Evolutionary conservation across 2,329 filamentous ascomycete species (phyloP).

Genomic region (Colletotrichum gloeosporioides): DNA sequence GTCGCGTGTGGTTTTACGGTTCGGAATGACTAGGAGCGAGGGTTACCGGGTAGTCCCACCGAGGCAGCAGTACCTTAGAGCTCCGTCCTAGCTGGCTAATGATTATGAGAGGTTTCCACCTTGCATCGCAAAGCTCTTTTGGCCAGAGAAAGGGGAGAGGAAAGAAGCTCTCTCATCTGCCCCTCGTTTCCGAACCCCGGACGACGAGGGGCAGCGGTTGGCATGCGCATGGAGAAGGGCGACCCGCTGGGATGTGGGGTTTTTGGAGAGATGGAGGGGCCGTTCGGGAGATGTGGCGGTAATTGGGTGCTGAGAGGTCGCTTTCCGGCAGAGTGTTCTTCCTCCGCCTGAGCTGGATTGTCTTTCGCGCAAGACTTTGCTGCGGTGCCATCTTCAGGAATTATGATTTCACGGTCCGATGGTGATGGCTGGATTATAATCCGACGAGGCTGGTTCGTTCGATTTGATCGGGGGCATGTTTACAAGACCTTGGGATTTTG

Average conservation of each 20-base stretch:
- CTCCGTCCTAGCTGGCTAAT: neutral
- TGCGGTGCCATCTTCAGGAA: neutral
- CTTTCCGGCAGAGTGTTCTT: conserved; percentile 18
- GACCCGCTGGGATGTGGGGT: neutral
- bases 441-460: neutral
- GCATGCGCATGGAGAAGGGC: neutral
- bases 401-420: conserved; percentile 4
- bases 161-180: neutral
- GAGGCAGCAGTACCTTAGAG: neutral
- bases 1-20: neutral
- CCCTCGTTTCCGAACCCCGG: conserved; percentile 19
- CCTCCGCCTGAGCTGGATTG: neutral
- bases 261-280: neutral
- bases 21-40: neutral
- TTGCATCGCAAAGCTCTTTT: neutral
- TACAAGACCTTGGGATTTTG: neutral
- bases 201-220: conserved; percentile 17
- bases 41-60: neutral
- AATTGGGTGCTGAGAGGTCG: conserved; percentile 3
- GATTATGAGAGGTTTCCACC: neutral
- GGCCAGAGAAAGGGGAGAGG: neutral
- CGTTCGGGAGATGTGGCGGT: conserved; percentile 18
- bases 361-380: neutral
- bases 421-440: neutral
- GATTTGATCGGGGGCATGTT: neutral